Conservation (phyloP, 257 asterid species). For the Oldenlandia corymbosa region DNA sequence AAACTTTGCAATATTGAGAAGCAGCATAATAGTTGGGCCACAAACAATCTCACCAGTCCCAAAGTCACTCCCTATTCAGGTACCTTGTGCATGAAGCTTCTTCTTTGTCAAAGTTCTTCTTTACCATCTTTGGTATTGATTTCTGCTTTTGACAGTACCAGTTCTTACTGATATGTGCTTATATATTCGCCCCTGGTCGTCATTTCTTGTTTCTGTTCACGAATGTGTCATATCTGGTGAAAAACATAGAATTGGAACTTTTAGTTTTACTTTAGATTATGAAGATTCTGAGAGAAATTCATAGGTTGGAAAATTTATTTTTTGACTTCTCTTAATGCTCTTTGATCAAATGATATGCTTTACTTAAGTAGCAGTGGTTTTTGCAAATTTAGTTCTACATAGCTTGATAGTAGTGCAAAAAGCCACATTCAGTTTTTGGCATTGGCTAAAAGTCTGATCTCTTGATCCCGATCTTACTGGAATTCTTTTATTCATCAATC, state of each 20-base stretch:
- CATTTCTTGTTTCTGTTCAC: background rate
- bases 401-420: background rate
- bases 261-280: background rate
- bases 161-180: background rate
- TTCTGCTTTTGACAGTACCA: background rate
- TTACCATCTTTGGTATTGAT: background rate
- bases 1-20: constrained; percentile 78
- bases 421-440: background rate
- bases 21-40: constrained; percentile 94
- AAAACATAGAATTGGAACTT: background rate
- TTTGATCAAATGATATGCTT: background rate
- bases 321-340: background rate
- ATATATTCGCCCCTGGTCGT: background rate
- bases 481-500: background rate
- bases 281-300: background rate
- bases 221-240: background rate
- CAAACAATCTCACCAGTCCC: constrained; percentile 80
- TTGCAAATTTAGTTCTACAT: background rate
- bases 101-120: constrained; percentile 10
- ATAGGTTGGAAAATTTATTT: too few species aligned
- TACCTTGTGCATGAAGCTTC: constrained; percentile 9
- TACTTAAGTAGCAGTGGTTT: background rate
- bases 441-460: background rate
- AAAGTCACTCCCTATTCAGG: constrained; percentile 95
- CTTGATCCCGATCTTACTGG: background rate